These are phyloP conservation scores for Cutaneotrichosporon daszewskae DNA, from an alignment of 1,284 basidiomycete genomes.

Conservation along the genomic window DNA sequence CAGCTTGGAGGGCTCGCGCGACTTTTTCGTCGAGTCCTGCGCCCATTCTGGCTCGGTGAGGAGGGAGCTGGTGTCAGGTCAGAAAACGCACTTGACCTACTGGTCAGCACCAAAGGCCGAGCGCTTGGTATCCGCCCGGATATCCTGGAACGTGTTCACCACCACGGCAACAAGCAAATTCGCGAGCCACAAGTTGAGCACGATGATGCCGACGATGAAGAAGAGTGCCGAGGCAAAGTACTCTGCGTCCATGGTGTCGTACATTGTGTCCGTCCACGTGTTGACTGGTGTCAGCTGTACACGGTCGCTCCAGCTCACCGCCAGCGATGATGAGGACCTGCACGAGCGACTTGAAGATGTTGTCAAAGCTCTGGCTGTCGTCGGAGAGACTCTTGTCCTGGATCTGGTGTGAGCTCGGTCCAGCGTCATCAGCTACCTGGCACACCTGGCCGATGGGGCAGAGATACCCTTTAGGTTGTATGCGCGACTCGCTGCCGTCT, in stretches of 20 bases:
- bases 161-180: constrained; percentile 95
- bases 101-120: constrained; percentile 84
- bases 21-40: constrained; percentile 22
- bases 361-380: constrained; percentile 80
- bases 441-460: constrained; percentile 79
- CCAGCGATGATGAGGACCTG: constrained; percentile 84
- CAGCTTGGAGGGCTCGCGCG: constrained; percentile 20
- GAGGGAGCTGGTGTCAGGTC: constrained; percentile 2
- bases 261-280: constrained; percentile 65
- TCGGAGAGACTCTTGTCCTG: constrained; percentile 58
- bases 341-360: constrained; percentile 72
- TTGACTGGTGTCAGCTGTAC: constrained; percentile 36
- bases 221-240: constrained; percentile 82
- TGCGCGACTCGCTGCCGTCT: constrained; percentile 49
- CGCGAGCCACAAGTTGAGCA: constrained; percentile 90
- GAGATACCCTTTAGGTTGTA: constrained; percentile 64
- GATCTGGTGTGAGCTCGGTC: constrained; percentile 1
- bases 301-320: constrained; percentile 51
- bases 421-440: constrained; percentile 54
- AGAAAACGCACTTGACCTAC: constrained; percentile 37
- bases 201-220: constrained; percentile 75
- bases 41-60: constrained; percentile 34
- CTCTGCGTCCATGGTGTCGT: constrained; percentile 84
- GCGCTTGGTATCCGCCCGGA: constrained; percentile 78
- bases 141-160: constrained; percentile 87